These are phyloP conservation scores for Fusarium veterinarium DNA, from an alignment of 2,329 filamentous ascomycete species.

Conservation along the genomic window DNA sequence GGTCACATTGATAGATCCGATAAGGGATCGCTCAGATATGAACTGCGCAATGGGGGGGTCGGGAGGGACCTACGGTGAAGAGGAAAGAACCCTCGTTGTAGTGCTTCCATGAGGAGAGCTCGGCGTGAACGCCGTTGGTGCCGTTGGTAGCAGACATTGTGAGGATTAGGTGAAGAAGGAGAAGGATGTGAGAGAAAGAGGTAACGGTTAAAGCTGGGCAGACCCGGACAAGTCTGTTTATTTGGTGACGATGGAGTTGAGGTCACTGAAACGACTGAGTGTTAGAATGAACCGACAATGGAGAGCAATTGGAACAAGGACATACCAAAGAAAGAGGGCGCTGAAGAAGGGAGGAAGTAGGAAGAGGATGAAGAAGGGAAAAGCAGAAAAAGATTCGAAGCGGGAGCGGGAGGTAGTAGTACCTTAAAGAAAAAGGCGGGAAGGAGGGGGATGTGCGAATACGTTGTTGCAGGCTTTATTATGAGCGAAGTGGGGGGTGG, in stretches of 20 bases:
- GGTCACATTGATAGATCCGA: not conserved
- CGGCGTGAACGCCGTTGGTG: constrained; percentile 53
- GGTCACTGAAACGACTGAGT: constrained; percentile 34
- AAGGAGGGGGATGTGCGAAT: constrained; percentile 47
- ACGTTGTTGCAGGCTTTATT: constrained; percentile 41
- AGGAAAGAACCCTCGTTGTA: constrained; percentile 79
- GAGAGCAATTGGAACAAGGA: constrained; percentile 7
- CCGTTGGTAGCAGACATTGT: constrained; percentile 68
- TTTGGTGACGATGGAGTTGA: constrained; percentile 34
- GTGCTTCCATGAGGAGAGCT: constrained; percentile 55
- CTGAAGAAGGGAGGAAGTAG: constrained; percentile 23
- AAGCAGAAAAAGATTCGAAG: constrained; percentile 45
- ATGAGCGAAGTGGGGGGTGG: constrained; percentile 40
- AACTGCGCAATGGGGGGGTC: not conserved
- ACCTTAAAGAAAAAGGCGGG: constrained; percentile 43
- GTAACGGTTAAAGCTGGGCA: constrained; percentile 39
- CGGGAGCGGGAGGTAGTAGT: constrained; percentile 47
- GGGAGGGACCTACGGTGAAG: constrained; percentile 72
- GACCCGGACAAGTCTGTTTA: constrained; percentile 37
- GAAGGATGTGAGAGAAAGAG: constrained; percentile 28
- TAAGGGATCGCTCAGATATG: not conserved
- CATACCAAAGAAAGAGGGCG: constrained; percentile 22
- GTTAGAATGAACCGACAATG: constrained; percentile 31
- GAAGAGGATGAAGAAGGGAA: constrained; percentile 40
- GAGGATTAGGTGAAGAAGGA: constrained; percentile 45